These are phyloP conservation scores for Fusarium sublunatum DNA, from an alignment of 2,329 filamentous ascomycete genomes.

Conservation along the genomic window DNA sequence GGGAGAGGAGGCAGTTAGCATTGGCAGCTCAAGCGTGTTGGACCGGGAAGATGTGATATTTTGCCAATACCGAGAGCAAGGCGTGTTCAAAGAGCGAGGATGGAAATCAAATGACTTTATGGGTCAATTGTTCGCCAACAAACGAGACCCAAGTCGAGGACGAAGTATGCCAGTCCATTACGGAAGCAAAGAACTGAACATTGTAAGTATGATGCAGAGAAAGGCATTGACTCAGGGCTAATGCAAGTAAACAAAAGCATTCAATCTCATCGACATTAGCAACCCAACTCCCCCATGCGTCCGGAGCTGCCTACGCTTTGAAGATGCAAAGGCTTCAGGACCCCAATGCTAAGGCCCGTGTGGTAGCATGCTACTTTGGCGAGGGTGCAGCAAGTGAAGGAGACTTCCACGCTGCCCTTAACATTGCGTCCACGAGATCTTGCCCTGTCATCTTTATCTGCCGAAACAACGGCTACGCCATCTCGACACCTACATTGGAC, in stretches of 20 bases:
- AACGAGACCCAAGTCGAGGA: slow-evolving; percentile 80
- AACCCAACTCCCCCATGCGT: slow-evolving; percentile 89
- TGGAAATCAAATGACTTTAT: slow-evolving; percentile 92
- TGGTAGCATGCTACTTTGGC: slow-evolving; percentile 88
- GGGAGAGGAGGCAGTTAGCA: slow-evolving; percentile 92
- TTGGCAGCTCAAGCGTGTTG: slow-evolving; percentile 87
- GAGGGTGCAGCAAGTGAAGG: slow-evolving; percentile 92
- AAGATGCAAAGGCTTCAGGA: slow-evolving; percentile 83
- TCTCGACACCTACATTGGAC: slow-evolving; percentile 88
- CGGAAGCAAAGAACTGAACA: slow-evolving; percentile 83
- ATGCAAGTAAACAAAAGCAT: slow-evolving; percentile 65
- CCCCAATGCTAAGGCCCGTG: slow-evolving; percentile 72
- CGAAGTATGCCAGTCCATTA: slow-evolving; percentile 99
- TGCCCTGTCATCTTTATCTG: slow-evolving; percentile 92
- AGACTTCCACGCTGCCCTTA: slow-evolving; percentile 90
- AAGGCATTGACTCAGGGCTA: slow-evolving; percentile 2
- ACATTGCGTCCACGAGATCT: slow-evolving; percentile 89
- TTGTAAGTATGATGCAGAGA: slow-evolving; percentile 65
- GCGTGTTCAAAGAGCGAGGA: slow-evolving; percentile 89
- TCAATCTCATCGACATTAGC: slow-evolving; percentile 86
- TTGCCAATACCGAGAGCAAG: slow-evolving; percentile 93
- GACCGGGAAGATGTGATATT: slow-evolving; percentile 90
- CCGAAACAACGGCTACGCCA: slow-evolving; percentile 92
- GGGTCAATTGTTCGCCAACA: slow-evolving; percentile 92
- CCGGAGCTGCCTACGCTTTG: slow-evolving; percentile 86